Conservation (phyloP, 1,284 basidiomycete species). For the Phellopilus nigrolimitatus region DNA sequence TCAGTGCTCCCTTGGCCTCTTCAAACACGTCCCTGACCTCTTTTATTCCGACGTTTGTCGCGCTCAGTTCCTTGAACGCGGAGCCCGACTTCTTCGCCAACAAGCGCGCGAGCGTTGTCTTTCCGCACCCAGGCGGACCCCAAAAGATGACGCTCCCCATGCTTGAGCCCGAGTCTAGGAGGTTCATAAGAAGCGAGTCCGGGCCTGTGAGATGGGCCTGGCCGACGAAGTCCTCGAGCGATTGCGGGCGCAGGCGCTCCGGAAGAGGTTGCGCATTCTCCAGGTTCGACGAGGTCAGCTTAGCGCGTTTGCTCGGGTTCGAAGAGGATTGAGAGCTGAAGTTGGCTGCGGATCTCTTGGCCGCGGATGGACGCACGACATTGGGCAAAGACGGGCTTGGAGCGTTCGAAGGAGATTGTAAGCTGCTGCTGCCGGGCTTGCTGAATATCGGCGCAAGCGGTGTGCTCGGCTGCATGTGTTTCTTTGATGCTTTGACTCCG, state of each 20-base stretch:
- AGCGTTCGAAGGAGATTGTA: conserved; percentile 6
- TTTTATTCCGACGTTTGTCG: conserved; percentile 68
- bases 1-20: conserved; percentile 69
- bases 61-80: conserved; percentile 72
- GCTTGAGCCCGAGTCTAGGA: conserved; percentile 37
- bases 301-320: conserved; percentile 28
- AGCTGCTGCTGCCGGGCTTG: conserved; percentile 8
- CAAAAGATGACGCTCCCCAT: conserved; percentile 66
- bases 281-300: conserved; percentile 27
- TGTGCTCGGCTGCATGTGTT: background rate
- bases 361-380: conserved; percentile 2
- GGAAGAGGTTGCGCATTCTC: conserved; percentile 46
- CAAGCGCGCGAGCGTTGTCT: conserved; percentile 76
- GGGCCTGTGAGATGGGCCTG: conserved; percentile 57
- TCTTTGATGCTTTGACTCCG: conserved; percentile 4
- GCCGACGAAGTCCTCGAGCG: conserved; percentile 63
- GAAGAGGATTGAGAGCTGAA: conserved; percentile 19
- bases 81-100: conserved; percentile 57
- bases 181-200: conserved; percentile 47
- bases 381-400: background rate
- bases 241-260: conserved; percentile 57
- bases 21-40: conserved; percentile 82
- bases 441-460: conserved; percentile 17
- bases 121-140: conserved; percentile 78
- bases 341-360: conserved; percentile 18